Conservation (phyloP, 225 moss, liverwort and hornwort genomes). For the Marchantia paleacea region DNA sequence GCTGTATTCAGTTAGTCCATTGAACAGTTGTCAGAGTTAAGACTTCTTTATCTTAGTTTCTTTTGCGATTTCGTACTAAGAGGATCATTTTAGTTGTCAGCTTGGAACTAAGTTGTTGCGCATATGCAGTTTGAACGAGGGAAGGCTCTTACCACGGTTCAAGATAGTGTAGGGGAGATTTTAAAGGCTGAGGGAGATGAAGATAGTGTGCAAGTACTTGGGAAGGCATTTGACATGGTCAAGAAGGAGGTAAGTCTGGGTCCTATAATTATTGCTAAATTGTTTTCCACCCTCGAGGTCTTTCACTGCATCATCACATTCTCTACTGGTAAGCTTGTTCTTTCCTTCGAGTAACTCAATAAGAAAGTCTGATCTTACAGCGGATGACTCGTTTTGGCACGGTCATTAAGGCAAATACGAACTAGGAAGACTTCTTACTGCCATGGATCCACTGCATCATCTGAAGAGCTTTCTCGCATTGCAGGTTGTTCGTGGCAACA, state of each 20-base stretch:
- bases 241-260: constrained; percentile 49
- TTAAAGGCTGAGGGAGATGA: constrained; percentile 64
- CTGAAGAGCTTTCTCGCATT: not conserved
- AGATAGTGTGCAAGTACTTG: constrained; percentile 40
- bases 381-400: not conserved
- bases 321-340: not conserved
- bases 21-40: too few relatives aligned
- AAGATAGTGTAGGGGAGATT: constrained; percentile 54
- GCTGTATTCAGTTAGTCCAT: not conserved
- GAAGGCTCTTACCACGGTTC: constrained; percentile 62
- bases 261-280: not conserved
- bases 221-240: constrained; percentile 73
- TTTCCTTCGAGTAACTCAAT: not conserved
- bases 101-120: too few relatives aligned
- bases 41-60: too few relatives aligned
- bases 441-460: not conserved
- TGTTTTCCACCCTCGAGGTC: not conserved
- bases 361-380: not conserved
- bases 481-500: constrained; percentile 68
- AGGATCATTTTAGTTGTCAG: too few relatives aligned
- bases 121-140: constrained; percentile 72
- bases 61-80: too few relatives aligned
- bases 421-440: not conserved
- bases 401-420: not conserved
- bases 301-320: not conserved